Evolutionary conservation across 352 stramenopile genomes (phyloP), one percentile per base, ranked within the genome.

Genomic region (Thraustochytrium sp.): DNA sequence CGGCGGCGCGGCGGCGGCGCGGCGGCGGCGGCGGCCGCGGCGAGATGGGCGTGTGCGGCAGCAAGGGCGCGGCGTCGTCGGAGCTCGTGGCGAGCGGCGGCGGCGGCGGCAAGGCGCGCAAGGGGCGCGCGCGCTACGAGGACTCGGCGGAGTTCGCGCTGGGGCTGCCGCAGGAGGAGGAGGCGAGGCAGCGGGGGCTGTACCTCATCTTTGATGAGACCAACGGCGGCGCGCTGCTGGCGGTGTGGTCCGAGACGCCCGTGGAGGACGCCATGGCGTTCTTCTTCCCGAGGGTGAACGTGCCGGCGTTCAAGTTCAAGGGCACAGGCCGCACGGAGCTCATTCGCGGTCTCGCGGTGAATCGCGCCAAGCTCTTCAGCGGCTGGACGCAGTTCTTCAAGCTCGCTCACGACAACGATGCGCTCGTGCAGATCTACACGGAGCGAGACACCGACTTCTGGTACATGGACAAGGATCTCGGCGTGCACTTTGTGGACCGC

Each of bases 381-480:
- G 68, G 68, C 8, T 80, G 68, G 68, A 51, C 21, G 5, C 68
- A 80, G 68, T 80, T 80, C 68, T 68, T 80, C 68, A 80, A 80
- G 68, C 68, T 80, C 9, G 68, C 68, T 0, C 9, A 61, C 37
- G 68, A 80, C 68, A 80, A 63, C 16, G 68, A 80, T 34, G 68
- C 21, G 5, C 31, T 80, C 44, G 16, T 80, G 26, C 29, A 65
- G 68, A 65, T 80, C 31, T 64, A 49, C 46, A 63, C 48, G 13
- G 13, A 77, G 18, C 42, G 42, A 2, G 42, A 77, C 11, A 16
- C 42, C 5, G 65, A 77, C 23, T 77, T 77, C 26, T 77, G 65
- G 65, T 77, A 77, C 65, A 55, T 77, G 42, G 49, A 77, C 46
- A 38, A 68, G 31, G 65, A 62, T 36, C 65, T 77, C 65, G 65